These are phyloP conservation scores for Aspergillus sp. DNA, from an alignment of 2,329 filamentous ascomycete genomes.

Conservation along the genomic window DNA sequence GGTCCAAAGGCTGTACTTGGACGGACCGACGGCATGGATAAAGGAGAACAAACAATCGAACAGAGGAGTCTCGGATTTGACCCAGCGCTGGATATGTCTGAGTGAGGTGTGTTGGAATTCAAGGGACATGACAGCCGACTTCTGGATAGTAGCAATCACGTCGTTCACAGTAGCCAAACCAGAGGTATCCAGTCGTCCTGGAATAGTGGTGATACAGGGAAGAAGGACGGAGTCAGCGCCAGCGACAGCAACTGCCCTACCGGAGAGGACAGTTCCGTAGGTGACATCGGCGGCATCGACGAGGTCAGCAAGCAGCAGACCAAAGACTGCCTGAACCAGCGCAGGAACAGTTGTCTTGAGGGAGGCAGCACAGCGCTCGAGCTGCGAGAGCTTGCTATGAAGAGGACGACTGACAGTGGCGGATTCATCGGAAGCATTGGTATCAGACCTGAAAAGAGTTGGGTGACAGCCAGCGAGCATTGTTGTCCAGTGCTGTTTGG, in stretches of 20 bases:
- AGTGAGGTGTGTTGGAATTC: slow-evolving; percentile 31
- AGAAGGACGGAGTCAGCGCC: slow-evolving; percentile 25
- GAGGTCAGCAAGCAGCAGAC: slow-evolving; percentile 24
- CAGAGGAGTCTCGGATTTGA: slow-evolving; percentile 22
- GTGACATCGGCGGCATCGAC: slow-evolving; percentile 21
- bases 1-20: slow-evolving; percentile 17
- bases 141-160: slow-evolving; percentile 15
- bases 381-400: slow-evolving; percentile 13
- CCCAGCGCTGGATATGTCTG: slow-evolving; percentile 29
- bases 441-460: slow-evolving; percentile 9
- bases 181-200: slow-evolving; percentile 22
- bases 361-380: slow-evolving; percentile 19
- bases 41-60: slow-evolving; percentile 32
- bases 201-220: slow-evolving; percentile 32
- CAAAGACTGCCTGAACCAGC: slow-evolving; percentile 26
- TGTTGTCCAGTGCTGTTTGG: slow-evolving; percentile 21
- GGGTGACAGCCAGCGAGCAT: slow-evolving; percentile 17
- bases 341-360: slow-evolving; percentile 25
- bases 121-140: slow-evolving; percentile 19
- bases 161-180: slow-evolving; percentile 15
- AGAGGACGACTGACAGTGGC: slow-evolving; percentile 7
- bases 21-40: slow-evolving; percentile 11
- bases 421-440: slow-evolving; percentile 6
- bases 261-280: slow-evolving; percentile 28
- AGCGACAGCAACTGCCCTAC: slow-evolving; percentile 23